These are phyloP conservation scores for Fraxinus pennsylvanica DNA, from an alignment of 257 asterid species.

Conservation along the genomic window DNA sequence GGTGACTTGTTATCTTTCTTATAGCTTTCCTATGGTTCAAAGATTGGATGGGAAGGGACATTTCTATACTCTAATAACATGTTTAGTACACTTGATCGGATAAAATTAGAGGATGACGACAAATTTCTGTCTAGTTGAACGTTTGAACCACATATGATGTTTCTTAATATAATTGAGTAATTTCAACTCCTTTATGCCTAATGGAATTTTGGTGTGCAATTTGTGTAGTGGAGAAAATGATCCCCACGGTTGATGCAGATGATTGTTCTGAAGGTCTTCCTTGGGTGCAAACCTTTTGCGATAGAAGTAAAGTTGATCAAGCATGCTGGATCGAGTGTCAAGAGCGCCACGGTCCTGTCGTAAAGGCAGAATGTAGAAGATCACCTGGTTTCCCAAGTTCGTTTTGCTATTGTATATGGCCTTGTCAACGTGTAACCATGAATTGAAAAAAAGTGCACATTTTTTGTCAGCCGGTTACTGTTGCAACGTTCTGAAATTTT, in stretches of 20 bases:
- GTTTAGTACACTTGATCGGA: not conserved
- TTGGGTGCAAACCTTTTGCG: not conserved
- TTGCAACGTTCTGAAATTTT: too few relatives aligned
- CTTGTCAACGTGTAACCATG: too few relatives aligned
- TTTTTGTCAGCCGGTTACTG: too few relatives aligned
- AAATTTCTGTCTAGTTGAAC: too few relatives aligned
- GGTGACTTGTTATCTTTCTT: not conserved
- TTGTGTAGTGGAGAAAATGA: conserved; percentile 6
- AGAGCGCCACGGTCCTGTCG: too few relatives aligned
- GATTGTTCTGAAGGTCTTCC: conserved; percentile 5
- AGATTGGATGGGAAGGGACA: not conserved
- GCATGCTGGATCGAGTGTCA: not conserved
- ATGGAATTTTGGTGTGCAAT: not conserved
- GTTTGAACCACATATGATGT: too few relatives aligned
- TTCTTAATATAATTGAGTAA: too few relatives aligned
- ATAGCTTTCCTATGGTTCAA: not conserved
- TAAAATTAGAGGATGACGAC: not conserved
- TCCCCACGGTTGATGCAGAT: not conserved
- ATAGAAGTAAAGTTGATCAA: not conserved
- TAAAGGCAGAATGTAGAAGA: too few relatives aligned
- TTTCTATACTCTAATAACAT: not conserved
- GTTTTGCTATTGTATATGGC: too few relatives aligned
- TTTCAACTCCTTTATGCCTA: not conserved
- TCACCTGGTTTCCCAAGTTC: too few relatives aligned
- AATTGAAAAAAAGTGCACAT: too few relatives aligned